Conservation (phyloP, 78 protist species). For the Dictyostelium intermedium region DNA sequence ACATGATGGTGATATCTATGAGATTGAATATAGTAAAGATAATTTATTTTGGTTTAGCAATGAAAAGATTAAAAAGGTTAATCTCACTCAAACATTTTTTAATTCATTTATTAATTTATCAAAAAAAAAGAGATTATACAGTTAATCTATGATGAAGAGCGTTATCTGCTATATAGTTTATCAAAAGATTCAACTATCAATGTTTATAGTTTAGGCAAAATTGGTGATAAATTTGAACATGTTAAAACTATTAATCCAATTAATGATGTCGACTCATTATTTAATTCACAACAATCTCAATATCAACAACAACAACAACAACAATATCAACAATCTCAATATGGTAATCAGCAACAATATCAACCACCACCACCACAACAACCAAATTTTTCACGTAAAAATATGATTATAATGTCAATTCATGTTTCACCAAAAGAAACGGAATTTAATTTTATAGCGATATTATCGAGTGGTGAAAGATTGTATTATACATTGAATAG, state of each 20-base stretch:
- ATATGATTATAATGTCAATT: not conserved
- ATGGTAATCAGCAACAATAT: not conserved
- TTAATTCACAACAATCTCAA: not conserved
- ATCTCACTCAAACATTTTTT: conserved; percentile 2
- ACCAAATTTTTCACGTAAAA: not conserved
- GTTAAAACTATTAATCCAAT: not conserved
- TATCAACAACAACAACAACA: not conserved
- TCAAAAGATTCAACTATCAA: not conserved
- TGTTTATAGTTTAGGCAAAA: not conserved
- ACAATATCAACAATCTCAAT: not conserved
- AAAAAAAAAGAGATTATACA: conserved; percentile 53
- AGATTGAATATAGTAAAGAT: conserved; percentile 51
- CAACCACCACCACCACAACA: not conserved
- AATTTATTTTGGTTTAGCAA: conserved; percentile 19
- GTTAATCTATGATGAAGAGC: not conserved
- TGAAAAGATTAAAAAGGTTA: conserved; percentile 28
- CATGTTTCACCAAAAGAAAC: conserved; percentile 7
- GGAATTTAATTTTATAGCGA: not conserved
- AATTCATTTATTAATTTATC: not conserved
- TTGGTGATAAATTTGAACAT: conserved; percentile 10
- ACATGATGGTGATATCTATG: conserved; percentile 76
- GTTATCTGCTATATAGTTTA: conserved; percentile 7
- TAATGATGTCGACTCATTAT: not conserved
- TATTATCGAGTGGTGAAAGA: conserved; percentile 17
- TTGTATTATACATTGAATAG: not conserved